Base-by-base conservation (phyloP, 495 filamentous ascomycete genomes). In the Aspergillus biplanus region DNA sequence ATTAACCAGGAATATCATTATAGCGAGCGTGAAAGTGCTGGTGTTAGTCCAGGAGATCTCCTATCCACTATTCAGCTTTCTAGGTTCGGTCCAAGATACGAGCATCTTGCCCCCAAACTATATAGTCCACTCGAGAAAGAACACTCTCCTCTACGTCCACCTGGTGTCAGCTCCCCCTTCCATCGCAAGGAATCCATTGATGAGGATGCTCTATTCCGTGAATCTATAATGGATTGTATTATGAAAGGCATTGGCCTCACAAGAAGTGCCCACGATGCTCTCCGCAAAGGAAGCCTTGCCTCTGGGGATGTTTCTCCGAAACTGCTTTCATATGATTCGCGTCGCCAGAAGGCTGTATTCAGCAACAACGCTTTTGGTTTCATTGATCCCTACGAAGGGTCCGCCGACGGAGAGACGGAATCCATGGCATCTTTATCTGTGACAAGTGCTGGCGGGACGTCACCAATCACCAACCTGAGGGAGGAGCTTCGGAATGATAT, bases 351-450 rank as follows among this genome's bases (percentile, higher is more conserved):
- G 67, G 89, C 92, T 7, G 84, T 92, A 3, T 96, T 94, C 71
- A 71, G 65, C 66, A 95, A 96, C 64, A 96, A 97, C 71, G 96
- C 93, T 0, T 99, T 99, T 77, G 94, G 93, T 0, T 93, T 95
- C 67, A 95, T 99, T 67, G 92, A 96, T 68, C 90, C 92, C 0
- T 91, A 93, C 56, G 95, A 97, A 48, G 89, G 82, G 0, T 90
- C 90, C 13, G 82, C 70, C 7, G 93, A 97, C 71, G 92, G 86
- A 12, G 95, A 98, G 65, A 88, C 90, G 0, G 94, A 97, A 62
- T 97, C 95, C 0, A 81, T 93, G 69, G 85, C 89, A 53, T 91
- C 89, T 1, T 80, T 83, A 61, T 89, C 88, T 6, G 80, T 83
- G 1, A 85, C 84, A 5, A 82, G 83, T 61, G 80, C 79, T 4